These are phyloP conservation scores for Acanthamoeba healyi DNA, from an alignment of 208 protist genomes.

Conservation along the genomic window DNA sequence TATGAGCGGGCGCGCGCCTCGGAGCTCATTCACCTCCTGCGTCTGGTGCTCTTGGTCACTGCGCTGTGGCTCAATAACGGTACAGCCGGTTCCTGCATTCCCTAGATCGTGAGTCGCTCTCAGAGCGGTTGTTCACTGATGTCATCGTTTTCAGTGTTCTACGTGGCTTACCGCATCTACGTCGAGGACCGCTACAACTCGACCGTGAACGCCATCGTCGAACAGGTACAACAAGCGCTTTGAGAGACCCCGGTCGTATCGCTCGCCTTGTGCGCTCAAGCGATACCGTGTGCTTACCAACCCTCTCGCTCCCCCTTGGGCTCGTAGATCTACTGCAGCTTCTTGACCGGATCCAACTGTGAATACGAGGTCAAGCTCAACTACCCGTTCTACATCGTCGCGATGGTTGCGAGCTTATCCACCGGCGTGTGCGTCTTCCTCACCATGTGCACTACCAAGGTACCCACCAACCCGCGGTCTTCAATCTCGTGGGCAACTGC, in stretches of 20 bases:
- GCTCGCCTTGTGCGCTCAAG: too few species aligned
- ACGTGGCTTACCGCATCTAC: conserved; percentile 23
- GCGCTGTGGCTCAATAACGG: conserved; percentile 41
- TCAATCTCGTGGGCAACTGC: too few species aligned
- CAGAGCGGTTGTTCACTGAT: too few species aligned
- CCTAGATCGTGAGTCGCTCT: too few species aligned
- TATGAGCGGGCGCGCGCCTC: not conserved
- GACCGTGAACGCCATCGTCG: not conserved
- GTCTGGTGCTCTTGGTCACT: not conserved
- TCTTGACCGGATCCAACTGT: not conserved
- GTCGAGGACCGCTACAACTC: not conserved
- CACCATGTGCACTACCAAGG: conserved; percentile 31
- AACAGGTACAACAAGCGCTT: too few species aligned
- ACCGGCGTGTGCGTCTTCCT: conserved; percentile 34
- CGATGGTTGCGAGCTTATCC: not conserved
- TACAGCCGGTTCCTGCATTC: not conserved
- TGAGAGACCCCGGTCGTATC: too few species aligned
- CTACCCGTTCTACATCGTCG: conserved; percentile 51
- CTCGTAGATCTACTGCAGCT: not conserved
- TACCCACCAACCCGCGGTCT: too few species aligned
- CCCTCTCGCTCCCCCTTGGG: not conserved
- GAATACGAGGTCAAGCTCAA: not conserved
- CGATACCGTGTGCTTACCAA: too few species aligned
- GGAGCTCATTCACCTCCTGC: not conserved
- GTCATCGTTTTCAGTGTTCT: conserved; percentile 17